Base-by-base conservation (phyloP, 805 yeast species). In the Isabelozyma rhagii region DNA sequence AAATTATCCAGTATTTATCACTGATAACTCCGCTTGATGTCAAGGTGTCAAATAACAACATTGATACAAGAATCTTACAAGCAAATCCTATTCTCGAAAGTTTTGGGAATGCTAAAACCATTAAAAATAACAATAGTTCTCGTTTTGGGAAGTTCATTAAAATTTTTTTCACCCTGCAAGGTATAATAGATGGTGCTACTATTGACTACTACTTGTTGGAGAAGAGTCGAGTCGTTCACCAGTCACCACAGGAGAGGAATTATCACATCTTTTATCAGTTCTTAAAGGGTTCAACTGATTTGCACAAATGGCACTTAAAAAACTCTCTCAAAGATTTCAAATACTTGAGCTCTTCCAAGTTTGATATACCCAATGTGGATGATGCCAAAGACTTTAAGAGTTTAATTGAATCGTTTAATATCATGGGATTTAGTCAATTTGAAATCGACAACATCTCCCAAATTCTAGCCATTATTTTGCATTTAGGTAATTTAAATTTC, bases 31-130 rank as follows among this genome's bases (percentile, higher is more conserved):
- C 79, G 5, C 25, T 11, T 5, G 40, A 38, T 10, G 27, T 28
- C 10, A 27, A 43, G 17, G 38, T 39, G 15, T 18, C 28, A 17
- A 59, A 69, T 10, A 62, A 72, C 13, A 74, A 79, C 43, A 87
- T 94, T 57, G 98, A 94, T 66, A 79, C 81, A 54, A 91, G 89
- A 64, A 93, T 94, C 47, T 67, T 94, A 31, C 92, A 89, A 62
- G 97, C 98, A 7, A 94, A 94, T 63, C 99, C 99, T 1, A 90
- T 94, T 45, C 69, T 94, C 57, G 99, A 94, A 68, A 83, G 97
- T 31, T 94, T 94, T 67, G 99, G 99, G 58, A 94, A 94, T 67
- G 93, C 99, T 1, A 96, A 93, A 61, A 94, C 99, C 0, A 89
- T 90, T 13, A 81, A 94, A 60, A 94, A 94, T 65, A 84, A 92